Percentiles rank a stretch among this genome's conserved stretches.
These are phyloP conservation scores for Diaporthe sp. DNA, from an alignment of 2,329 filamentous ascomycete species.

Conservation along the genomic window DNA sequence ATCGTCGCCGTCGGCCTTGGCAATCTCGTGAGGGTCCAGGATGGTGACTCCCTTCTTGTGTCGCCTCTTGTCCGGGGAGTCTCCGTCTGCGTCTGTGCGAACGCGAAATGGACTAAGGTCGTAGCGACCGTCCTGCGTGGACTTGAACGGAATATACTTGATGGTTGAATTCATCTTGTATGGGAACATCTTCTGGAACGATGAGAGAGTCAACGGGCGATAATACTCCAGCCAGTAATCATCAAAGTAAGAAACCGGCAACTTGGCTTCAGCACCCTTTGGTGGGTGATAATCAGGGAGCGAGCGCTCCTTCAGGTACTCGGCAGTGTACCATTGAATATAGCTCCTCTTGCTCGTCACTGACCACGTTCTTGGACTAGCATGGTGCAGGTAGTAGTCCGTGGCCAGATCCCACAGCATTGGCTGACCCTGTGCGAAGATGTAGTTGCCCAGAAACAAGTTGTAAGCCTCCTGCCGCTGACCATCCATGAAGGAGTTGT, in stretches of 20 bases:
- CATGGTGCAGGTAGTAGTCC: constrained; percentile 96
- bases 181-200: constrained; percentile 91
- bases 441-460: constrained; percentile 95
- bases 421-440: constrained; percentile 86
- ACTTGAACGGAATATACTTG: constrained; percentile 83
- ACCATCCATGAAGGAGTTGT: constrained; percentile 96
- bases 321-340: constrained; percentile 88
- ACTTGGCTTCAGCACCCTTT: constrained; percentile 54
- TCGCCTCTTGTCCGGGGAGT: constrained; percentile 72
- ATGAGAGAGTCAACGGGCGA: constrained; percentile 86
- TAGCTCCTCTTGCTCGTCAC: constrained; percentile 77
- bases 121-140: constrained; percentile 79
- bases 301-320: constrained; percentile 74
- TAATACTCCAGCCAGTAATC: constrained; percentile 99
- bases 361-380: constrained; percentile 81
- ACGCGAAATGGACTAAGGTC: constrained; percentile 92
- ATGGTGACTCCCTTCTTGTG: constrained; percentile 78
- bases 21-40: constrained; percentile 67
- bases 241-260: constrained; percentile 76
- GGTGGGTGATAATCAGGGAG: constrained; percentile 64
- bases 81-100: constrained; percentile 68
- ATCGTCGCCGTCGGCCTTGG: constrained; percentile 53
- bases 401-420: constrained; percentile 97
- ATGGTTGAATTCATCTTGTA: constrained; percentile 93
- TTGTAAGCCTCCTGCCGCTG: constrained; percentile 99